Evolutionary conservation across 2,329 filamentous ascomycete species (phyloP), one percentile per base, ranked within the genome.

Genomic region (Torrubiellomyces zombiae): DNA sequence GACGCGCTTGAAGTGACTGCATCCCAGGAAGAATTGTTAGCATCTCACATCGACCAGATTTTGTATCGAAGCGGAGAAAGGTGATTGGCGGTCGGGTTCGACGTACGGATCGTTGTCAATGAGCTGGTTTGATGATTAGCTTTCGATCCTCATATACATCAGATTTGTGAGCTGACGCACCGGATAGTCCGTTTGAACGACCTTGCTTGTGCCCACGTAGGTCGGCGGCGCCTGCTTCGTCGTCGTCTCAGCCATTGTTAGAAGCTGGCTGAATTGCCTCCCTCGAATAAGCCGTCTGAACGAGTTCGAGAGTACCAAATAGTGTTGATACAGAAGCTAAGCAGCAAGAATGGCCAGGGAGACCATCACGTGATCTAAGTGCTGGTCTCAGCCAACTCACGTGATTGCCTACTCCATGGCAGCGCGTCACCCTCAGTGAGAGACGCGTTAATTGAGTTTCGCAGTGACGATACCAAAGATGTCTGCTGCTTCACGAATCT

Each of bases 81-180:
- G n/a, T n/a, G n/a, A n/a, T n/a, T n/a, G n/a, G n/a, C n/a, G n/a
- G n/a, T n/a, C n/a, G n/a, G 10, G 4, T 17, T 9, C 17, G 22
- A 51, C 50, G 29, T 85, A 94, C 85, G 89, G 89, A 57, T 98
- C 89, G 61, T 81, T 91, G 63, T 98, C 89, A 56, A 98, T 95
- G 60, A 95, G 78, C 89, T 98, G 58, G 39, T 45, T 45, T 34
- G 30, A n/a, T 31, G 23, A 28, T 42, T 35, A 39, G 31, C 20
- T 18, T 21, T 22, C 9, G 9, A 3, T 16, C 25, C 11, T n/a
- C 29, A 29, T 36, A 39, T 42, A 34, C 31, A 27, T 19, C 23
- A 16, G 35, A 36, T 34, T 32, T 26, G 34, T 10, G 23, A 6
- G 26, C 15, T 29, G 28, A 61, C 80, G 45, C 60, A 95, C 89